Base-by-base conservation (phyloP, 2,329 filamentous ascomycete species). In the Botryotinia globosa region DNA sequence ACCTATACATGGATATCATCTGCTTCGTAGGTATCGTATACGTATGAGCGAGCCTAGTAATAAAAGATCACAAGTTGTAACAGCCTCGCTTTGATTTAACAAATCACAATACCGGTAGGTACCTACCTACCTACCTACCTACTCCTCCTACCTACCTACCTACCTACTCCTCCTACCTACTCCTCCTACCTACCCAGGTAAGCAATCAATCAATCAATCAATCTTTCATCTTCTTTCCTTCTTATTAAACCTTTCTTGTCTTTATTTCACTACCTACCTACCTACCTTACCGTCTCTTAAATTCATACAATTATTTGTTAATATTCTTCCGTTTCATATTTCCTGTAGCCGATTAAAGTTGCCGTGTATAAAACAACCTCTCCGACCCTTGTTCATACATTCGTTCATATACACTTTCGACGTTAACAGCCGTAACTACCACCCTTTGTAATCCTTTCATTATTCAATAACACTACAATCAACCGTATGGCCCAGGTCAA, bases 361-460 rank as follows among this genome's bases (percentile, higher is more conserved):
- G 32, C 64, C 25, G 29, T 66, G n/a, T 29, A 39, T 56, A n/a
- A 42, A 42, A 22, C 42, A 34, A 48, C 32, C 16, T n/a, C 32
- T 16, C 5, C 44, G 18, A 10, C 44, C 44, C 32, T 51, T 51
- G 44, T 51, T 37, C 32, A 37, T 18, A 51, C 48, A n/a, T 45
- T 51, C 34, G 44, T 51, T 37, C 32, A n/a, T n/a, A 51, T 66
- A 37, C 63, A 18, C 22, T 22, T 65, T 65, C 63, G 39, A 64
- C 65, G 65, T 67, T 42, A 51, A 39, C 65, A 56, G 65, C 64
- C 64, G 51, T 34, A 66, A 48, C 34, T 64, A 22, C 59, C 42
- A 29, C 65, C 29, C 65, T 67, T 67, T 67, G 65, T 67, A 25
- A 39, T n/a, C 7, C 34, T 67, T 67, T 54, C 48, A 56, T 67